Conservation (phyloP, 2,329 filamentous ascomycete species). For the Huntiella moniliformis region DNA sequence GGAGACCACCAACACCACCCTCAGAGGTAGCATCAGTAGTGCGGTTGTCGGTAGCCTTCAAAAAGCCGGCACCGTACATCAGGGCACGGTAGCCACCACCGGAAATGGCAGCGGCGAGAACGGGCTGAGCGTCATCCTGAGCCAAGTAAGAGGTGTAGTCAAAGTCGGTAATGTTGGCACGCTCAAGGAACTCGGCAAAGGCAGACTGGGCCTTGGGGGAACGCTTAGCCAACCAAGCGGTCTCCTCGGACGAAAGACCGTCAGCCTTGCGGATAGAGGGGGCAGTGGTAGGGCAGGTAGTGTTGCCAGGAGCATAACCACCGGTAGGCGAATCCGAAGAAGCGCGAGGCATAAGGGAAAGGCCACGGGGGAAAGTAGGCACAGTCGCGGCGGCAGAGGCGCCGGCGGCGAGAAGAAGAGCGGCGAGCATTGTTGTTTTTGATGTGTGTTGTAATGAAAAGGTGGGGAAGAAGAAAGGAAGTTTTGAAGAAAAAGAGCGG, state of each 20-base stretch:
- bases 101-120: conserved; percentile 58
- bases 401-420: conserved; percentile 8
- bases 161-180: conserved; percentile 58
- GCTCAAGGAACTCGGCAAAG: conserved; percentile 54
- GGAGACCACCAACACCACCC: conserved; percentile 59
- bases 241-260: conserved; percentile 45
- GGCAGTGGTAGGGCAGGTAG: conserved; percentile 49
- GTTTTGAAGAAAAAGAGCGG: not conserved
- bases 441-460: conserved; percentile 5
- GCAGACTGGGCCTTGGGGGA: conserved; percentile 54
- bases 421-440: conserved; percentile 8
- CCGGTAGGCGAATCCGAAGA: conserved; percentile 26
- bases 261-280: conserved; percentile 49
- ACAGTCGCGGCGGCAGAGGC: conserved; percentile 3
- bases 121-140: conserved; percentile 22
- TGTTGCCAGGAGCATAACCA: conserved; percentile 51
- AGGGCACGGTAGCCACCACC: conserved; percentile 79
- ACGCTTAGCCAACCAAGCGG: conserved; percentile 52
- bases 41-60: conserved; percentile 62
- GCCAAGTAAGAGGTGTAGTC: conserved; percentile 58
- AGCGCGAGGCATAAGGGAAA: conserved; percentile 15
- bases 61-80: conserved; percentile 61
- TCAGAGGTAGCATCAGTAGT: conserved; percentile 29
- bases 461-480: not conserved
- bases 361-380: not conserved